phyloP scores from a whole-genome alignment of 164 flowering plant genomes.

The Aristolochia fimbriata region DNA sequence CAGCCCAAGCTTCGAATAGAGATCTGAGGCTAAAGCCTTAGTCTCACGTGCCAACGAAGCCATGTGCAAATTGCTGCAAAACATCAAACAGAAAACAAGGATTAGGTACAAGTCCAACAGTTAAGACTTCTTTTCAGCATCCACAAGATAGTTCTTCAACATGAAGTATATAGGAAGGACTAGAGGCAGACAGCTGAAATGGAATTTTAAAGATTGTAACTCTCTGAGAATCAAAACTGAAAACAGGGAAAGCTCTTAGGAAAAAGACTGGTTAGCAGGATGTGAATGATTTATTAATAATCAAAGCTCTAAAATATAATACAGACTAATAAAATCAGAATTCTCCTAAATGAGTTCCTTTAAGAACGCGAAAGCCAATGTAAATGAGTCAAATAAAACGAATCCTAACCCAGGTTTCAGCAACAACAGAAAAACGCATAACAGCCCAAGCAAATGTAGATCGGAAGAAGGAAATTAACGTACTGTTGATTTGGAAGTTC shows the following conservation, averaged over 20 bases:
- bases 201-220: too few species aligned
- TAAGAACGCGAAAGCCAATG: not conserved
- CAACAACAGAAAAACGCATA: not conserved
- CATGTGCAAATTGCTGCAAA: constrained; percentile 21
- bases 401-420: too few species aligned
- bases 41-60: constrained; percentile 30
- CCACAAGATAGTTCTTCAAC: not conserved
- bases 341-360: not conserved
- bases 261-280: too few species aligned
- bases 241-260: too few species aligned
- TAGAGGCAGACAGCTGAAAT: not conserved
- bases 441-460: not conserved
- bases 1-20: constrained; percentile 47
- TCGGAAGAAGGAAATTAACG: not conserved
- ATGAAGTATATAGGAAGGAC: not conserved
- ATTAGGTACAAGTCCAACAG: not conserved
- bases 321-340: not conserved
- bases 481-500: not conserved
- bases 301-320: not conserved
- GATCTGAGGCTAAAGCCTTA: constrained; percentile 21
- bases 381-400: too few species aligned
- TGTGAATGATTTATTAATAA: too few species aligned
- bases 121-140: not conserved
- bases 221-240: too few species aligned
- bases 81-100: not conserved